Evolutionary conservation across 2,329 filamentous ascomycete species (phyloP).

Genomic region (Penicillium verrucosum): DNA sequence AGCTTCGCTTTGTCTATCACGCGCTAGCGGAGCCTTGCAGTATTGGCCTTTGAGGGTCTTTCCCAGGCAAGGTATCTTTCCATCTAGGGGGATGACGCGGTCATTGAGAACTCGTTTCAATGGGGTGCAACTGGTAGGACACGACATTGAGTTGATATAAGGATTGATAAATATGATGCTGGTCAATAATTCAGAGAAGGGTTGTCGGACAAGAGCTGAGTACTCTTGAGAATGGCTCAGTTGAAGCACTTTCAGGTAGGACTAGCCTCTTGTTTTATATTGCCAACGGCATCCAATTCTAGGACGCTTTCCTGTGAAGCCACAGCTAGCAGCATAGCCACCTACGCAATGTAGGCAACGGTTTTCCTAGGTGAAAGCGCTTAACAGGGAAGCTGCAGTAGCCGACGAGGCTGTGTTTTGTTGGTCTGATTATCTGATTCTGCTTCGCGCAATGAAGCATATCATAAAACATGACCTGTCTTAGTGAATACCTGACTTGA

Average conservation of each 20-base stretch:
- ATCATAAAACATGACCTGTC: neutral
- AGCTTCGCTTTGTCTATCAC: neutral
- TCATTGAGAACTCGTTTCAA: neutral
- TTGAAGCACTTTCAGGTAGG: neutral
- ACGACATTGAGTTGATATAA: neutral
- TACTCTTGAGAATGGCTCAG: neutral
- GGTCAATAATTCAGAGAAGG: neutral
- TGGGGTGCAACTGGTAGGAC: neutral
- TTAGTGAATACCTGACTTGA: too few species aligned
- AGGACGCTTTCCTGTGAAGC: neutral
- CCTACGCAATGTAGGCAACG: neutral
- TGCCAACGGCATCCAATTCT: neutral
- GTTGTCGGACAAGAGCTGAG: neutral
- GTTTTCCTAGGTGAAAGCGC: neutral
- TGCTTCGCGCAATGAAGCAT: neutral
- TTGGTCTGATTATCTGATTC: neutral
- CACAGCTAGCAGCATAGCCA: neutral
- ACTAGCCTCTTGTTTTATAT: neutral
- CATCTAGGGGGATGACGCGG: neutral
- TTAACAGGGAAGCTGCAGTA: neutral
- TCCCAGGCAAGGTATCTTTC: neutral
- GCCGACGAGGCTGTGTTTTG: neutral
- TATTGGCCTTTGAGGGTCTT: neutral
- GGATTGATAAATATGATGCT: neutral
- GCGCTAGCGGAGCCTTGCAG: neutral